Conservation (phyloP, 192 early-diverging fungal genomes). For the Phycomyces blakesleeanus region DNA sequence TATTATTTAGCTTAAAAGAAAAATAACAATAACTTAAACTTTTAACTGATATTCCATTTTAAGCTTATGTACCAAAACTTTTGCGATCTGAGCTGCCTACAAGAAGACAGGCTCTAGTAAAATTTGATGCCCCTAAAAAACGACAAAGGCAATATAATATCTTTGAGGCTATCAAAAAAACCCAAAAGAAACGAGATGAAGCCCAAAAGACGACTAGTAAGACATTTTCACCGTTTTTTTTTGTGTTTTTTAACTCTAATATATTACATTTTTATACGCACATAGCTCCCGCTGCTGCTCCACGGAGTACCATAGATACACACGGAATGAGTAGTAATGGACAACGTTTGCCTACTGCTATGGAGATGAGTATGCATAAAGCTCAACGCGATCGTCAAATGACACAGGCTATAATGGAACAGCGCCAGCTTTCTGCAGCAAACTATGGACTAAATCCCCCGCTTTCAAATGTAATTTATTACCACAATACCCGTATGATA, state of each 20-base stretch:
- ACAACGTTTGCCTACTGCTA: constrained; percentile 40
- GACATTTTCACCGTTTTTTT: not conserved
- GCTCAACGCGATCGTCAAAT: constrained; percentile 47
- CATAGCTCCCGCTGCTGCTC: constrained; percentile 37
- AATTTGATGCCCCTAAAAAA: constrained; percentile 29
- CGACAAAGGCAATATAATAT: constrained; percentile 51
- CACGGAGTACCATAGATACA: constrained; percentile 39
- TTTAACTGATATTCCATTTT: not conserved
- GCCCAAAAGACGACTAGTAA: constrained; percentile 35
- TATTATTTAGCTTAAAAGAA: not conserved
- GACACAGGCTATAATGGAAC: constrained; percentile 45
- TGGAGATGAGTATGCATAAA: constrained; percentile 52
- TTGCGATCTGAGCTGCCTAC: constrained; percentile 11
- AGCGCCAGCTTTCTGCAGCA: constrained; percentile 44
- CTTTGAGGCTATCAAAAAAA: constrained; percentile 59
- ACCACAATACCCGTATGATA: constrained; percentile 2
- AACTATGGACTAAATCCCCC: constrained; percentile 39
- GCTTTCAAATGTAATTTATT: constrained; percentile 27
- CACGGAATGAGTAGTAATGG: constrained; percentile 28
- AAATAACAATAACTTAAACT: not conserved
- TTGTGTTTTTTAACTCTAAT: no score
- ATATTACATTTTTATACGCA: not conserved
- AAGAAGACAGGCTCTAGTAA: constrained; percentile 23
- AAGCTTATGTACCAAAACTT: constrained; percentile 29
- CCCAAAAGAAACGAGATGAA: constrained; percentile 55